Conservation (phyloP, 306 rosid genomes). For the cucumber (Cucumis sativus) region DNA sequence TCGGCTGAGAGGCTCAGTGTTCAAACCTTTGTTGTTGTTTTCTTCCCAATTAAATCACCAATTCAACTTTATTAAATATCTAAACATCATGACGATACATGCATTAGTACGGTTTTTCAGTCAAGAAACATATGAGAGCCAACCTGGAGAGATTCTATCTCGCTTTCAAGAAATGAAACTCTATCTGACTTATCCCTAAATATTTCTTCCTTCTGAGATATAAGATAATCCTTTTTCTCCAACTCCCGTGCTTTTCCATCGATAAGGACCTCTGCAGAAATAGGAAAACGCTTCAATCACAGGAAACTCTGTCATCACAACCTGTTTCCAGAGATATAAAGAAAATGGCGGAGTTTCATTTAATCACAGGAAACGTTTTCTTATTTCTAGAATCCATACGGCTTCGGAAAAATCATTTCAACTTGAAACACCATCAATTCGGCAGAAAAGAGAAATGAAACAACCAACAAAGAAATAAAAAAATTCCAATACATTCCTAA, state of each 20-base stretch:
- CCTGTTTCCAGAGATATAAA: neutral
- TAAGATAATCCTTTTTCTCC: slow-evolving; percentile 39
- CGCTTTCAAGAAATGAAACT: slow-evolving; percentile 46
- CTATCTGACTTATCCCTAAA: slow-evolving; percentile 31
- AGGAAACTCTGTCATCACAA: neutral
- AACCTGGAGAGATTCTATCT: slow-evolving; percentile 74
- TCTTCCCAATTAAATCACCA: too few species aligned
- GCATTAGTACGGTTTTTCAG: neutral
- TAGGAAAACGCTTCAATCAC: neutral
- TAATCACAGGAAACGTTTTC: neutral
- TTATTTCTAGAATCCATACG: neutral
- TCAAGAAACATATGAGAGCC: neutral
- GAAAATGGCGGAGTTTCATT: neutral
- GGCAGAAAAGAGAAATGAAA: neutral
- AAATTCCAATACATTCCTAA: neutral
- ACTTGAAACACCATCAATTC: neutral
- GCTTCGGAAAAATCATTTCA: neutral
- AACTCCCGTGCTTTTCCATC: slow-evolving; percentile 37
- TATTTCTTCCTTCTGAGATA: slow-evolving; percentile 41
- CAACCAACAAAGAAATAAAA: neutral
- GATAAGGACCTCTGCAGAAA: slow-evolving; percentile 39
- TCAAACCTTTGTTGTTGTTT: too few species aligned
- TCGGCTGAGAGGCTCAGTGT: too few species aligned
- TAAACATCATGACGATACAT: neutral
- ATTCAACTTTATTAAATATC: too few species aligned